These are phyloP conservation scores for Ceratocystis cubensis DNA, from an alignment of 2,329 filamentous ascomycete species.

Conservation along the genomic window DNA sequence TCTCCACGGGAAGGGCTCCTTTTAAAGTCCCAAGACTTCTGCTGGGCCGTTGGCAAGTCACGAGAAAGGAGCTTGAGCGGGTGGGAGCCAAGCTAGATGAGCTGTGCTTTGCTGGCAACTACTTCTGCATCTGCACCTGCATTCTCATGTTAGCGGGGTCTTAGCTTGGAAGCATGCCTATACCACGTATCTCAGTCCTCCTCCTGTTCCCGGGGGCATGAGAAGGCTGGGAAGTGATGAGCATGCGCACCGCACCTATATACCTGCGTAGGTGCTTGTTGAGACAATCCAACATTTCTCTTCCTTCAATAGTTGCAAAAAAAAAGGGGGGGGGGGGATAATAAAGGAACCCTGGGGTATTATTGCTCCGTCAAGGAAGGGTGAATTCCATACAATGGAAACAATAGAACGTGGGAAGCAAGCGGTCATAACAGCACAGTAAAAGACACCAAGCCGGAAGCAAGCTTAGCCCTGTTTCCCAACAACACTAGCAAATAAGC, in stretches of 20 bases:
- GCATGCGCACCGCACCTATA: neutral
- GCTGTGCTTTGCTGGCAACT: slow-evolving; percentile 3
- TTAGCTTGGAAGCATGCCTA: neutral
- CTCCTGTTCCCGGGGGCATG: neutral
- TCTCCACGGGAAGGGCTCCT: neutral
- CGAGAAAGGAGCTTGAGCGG: neutral
- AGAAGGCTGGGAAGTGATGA: neutral
- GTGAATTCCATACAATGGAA: neutral
- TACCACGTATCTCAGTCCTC: neutral
- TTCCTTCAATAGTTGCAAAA: neutral
- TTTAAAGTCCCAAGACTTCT: neutral
- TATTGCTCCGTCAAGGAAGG: neutral
- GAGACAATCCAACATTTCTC: neutral
- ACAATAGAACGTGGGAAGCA: neutral
- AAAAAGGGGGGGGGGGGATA: neutral
- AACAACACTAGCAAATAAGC: neutral
- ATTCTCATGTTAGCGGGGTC: neutral
- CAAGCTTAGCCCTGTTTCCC: neutral
- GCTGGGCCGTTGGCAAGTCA: neutral
- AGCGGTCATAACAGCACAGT: neutral
- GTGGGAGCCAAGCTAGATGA: neutral
- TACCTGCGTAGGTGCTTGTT: neutral
- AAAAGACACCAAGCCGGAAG: neutral
- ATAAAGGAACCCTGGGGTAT: neutral
- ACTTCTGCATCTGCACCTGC: neutral